Evolutionary conservation across 2,329 filamentous ascomycete genomes (phyloP).

Genomic region (Phialemoniopsis sp.): DNA sequence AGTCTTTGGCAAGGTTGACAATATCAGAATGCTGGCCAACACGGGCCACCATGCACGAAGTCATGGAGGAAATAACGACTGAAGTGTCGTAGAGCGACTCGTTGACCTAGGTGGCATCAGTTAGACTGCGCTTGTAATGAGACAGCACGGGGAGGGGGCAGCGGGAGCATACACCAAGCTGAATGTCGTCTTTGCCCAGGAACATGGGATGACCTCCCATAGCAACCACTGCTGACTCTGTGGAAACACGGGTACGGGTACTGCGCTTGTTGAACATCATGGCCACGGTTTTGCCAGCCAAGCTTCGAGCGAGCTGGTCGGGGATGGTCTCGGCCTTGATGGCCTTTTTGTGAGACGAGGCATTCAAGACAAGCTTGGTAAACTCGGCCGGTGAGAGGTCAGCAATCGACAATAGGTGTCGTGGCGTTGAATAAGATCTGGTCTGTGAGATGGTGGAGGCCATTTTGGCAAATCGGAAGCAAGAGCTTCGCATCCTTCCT

Average conservation of each 20-base stretch:
- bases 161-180: conserved; percentile 69
- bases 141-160: conserved; percentile 9
- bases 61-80: conserved; percentile 91
- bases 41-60: conserved; percentile 75
- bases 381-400: conserved; percentile 81
- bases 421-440: conserved; percentile 50
- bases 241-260: conserved; percentile 89
- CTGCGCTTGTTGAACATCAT: conserved; percentile 97
- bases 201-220: conserved; percentile 97
- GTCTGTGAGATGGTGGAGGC: conserved; percentile 26
- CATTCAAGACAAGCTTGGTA: conserved; percentile 77
- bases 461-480: conserved; percentile 16
- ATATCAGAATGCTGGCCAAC: conserved; percentile 77
- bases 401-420: conserved; percentile 88
- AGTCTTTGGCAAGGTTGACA: conserved; percentile 64
- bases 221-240: conserved; percentile 82
- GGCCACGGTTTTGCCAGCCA: conserved; percentile 78
- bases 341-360: conserved; percentile 67
- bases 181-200: conserved; percentile 90
- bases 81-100: conserved; percentile 93
- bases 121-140: no score
- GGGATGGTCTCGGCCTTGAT: conserved; percentile 57
- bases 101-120: conserved; percentile 57
- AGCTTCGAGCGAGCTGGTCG: conserved; percentile 54
- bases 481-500: conserved; percentile 10